Evolutionary conservation across 176 grass and related monocot genomes (phyloP), one percentile per base, ranked within the genome.

Genomic region (Alloteropsis semialata): DNA sequence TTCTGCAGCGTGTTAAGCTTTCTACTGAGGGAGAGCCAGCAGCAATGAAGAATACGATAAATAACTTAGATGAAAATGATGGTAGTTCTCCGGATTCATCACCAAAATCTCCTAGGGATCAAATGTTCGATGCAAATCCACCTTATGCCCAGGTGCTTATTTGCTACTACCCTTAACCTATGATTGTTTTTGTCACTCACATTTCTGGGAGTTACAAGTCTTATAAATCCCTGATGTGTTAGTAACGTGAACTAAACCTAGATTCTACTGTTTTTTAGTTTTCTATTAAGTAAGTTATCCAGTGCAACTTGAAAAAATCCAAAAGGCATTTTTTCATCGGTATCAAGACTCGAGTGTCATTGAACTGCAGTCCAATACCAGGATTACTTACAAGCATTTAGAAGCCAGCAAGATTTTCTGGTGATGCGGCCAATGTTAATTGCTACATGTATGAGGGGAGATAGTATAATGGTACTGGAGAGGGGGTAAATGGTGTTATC

Each of bases 61-160:
- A 89, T 51, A 95, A 93, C 85, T 84, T 62, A 51, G 91, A 93
- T 77, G 68, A 80, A 15, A 86, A 94, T 53, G 87, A 87, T 72
- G 83, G 56, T 69, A 90, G 85, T 83, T 94, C 93, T 32, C 93
- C 96, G 22, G 89, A 99, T 85, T 86, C 83, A 66, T 88, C 93
- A 54, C 93, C 96, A 64, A 71, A 18, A 42, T 85, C 63, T 77
- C 78, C 78, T 18, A 90, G 50, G 53, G 91, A 77, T 18, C 87
- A 90, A 25, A 50, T 84, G 44, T 90, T 87, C 30, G 71, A 88
- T 87, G n/a, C 87, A 80, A 90, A 72, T 53, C 71, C 83, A 33
- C 78, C 45, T 16, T 90, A 86, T 86, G 63, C 78, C 38, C 93
- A 92, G 93, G 96, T 99, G 57, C 32, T 28, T 83, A 80, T 81